A percentile compares a stretch with the other conserved stretches of the same genome.
Conservation (phyloP, 495 filamentous ascomycete genomes). For the Lophiostoma macrostomum region DNA sequence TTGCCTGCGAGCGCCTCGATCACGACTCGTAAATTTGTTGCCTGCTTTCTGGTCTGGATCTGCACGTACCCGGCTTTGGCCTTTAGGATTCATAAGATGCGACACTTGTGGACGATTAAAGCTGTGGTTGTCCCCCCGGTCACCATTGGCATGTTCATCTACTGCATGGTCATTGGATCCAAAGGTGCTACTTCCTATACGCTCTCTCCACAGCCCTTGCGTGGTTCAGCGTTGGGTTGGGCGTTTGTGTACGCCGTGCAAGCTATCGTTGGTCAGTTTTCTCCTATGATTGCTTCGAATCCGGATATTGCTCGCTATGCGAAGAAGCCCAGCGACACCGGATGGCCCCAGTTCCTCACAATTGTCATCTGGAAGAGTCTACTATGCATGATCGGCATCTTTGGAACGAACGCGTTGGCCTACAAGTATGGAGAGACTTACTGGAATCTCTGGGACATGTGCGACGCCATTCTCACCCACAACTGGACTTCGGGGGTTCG, state of each 20-base stretch:
- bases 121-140: constrained; percentile 12
- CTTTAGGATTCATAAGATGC: constrained; percentile 7
- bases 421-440: constrained; percentile 13
- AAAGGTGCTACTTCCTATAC: constrained; percentile 3
- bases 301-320: constrained; percentile 16
- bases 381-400: constrained; percentile 16
- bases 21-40: constrained; percentile 4
- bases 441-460: constrained; percentile 26
- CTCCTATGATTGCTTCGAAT: constrained; percentile 11
- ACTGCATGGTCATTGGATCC: constrained; percentile 20
- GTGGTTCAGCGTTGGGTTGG: constrained; percentile 13
- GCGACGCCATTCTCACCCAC: constrained; percentile 19
- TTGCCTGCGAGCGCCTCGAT: constrained; percentile 6
- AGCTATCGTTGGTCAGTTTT: constrained; percentile 12
- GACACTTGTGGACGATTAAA: constrained; percentile 15
- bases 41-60: constrained; percentile 17
- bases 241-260: constrained; percentile 16
- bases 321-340: constrained; percentile 12
- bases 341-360: constrained; percentile 8
- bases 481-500: constrained; percentile 16
- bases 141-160: constrained; percentile 14
- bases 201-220: not conserved
- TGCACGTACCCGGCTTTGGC: constrained; percentile 9
- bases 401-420: constrained; percentile 4
- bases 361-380: constrained; percentile 14